Evolutionary conservation across 805 yeast genomes (phyloP).

Genomic region (Geotrichum ghanense): DNA sequence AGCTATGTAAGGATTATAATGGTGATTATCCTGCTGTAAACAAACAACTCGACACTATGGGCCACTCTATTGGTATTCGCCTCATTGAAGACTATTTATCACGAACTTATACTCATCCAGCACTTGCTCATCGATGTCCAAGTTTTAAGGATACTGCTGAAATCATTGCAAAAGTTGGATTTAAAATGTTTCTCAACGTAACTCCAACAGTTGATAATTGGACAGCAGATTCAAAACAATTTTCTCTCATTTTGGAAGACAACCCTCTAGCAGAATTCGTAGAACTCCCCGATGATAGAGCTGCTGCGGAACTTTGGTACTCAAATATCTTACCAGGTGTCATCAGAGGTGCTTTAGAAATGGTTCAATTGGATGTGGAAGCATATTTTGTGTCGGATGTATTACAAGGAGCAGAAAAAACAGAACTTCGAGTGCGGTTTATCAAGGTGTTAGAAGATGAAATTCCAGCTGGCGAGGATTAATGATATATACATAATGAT

Average conservation of each 20-base stretch:
- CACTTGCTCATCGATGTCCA: constrained; percentile 41
- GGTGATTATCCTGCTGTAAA: constrained; percentile 72
- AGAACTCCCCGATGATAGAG: constrained; percentile 74
- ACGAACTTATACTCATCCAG: constrained; percentile 59
- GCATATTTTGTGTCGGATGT: constrained; percentile 69
- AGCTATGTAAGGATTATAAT: constrained; percentile 72
- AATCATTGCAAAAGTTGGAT: constrained; percentile 73
- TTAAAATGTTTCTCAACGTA: constrained; percentile 77
- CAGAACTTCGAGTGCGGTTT: constrained; percentile 68
- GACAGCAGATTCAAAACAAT: constrained; percentile 64
- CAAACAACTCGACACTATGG: constrained; percentile 80
- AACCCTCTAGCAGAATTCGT: constrained; percentile 94
- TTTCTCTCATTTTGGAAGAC: constrained; percentile 61
- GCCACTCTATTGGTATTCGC: constrained; percentile 85
- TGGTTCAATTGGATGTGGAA: constrained; percentile 91
- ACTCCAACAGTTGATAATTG: constrained; percentile 67
- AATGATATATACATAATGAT: constrained; percentile 1
- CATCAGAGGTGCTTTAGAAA: constrained; percentile 79
- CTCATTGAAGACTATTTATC: constrained; percentile 89
- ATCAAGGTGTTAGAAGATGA: constrained; percentile 76
- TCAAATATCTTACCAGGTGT: constrained; percentile 87
- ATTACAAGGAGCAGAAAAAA: constrained; percentile 68
- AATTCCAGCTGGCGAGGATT: constrained; percentile 92
- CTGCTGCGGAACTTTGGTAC: constrained; percentile 75
- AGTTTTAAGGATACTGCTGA: constrained; percentile 81